Percentiles rank a stretch among this genome's conserved stretches.
Evolutionary conservation across 2,329 filamentous ascomycete species (phyloP).

Genomic region (Ophiocordyceps camponoti-saundersi): DNA sequence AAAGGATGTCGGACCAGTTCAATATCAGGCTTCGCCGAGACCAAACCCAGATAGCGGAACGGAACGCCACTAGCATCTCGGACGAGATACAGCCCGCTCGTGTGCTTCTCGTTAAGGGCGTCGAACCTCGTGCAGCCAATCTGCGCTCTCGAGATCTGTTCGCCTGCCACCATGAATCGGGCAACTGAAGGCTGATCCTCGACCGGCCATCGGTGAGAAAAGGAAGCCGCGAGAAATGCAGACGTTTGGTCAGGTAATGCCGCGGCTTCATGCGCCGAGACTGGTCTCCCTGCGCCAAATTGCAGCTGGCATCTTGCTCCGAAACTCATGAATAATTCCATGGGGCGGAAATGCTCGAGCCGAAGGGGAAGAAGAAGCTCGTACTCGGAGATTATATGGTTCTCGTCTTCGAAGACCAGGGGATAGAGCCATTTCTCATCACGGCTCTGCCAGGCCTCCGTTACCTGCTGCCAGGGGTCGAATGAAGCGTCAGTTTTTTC

Average conservation of each 20-base stretch:
- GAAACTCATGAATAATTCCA: constrained; percentile 23
- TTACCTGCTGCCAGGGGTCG: constrained; percentile 29
- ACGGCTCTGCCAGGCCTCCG: constrained; percentile 20
- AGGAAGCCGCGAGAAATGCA: constrained; percentile 28
- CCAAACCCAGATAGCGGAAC: constrained; percentile 21
- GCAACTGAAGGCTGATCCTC: constrained; percentile 23
- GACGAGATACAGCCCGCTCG: constrained; percentile 17
- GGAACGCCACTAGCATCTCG: constrained; percentile 19
- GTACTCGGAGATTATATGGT: constrained; percentile 15
- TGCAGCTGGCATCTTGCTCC: constrained; percentile 15
- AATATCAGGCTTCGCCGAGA: constrained; percentile 25
- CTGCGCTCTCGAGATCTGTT: constrained; percentile 10
- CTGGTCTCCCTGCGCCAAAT: constrained; percentile 5
- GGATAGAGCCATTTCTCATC: constrained; percentile 9
- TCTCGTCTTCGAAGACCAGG: constrained; percentile 17
- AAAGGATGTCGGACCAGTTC: constrained; percentile 21
- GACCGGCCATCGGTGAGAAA: constrained; percentile 26
- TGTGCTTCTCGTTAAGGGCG: constrained; percentile 6
- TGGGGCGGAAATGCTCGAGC: constrained; percentile 18
- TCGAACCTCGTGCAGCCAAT: constrained; percentile 14
- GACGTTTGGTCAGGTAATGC: constrained; percentile 23
- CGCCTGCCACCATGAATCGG: constrained; percentile 16
- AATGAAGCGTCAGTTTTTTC: constrained; percentile 19
- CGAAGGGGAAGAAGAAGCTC: constrained; percentile 24
- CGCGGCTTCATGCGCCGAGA: constrained; percentile 6